Conservation (phyloP, 2,329 filamentous ascomycete species). For the Aureobasidium mangrovei region DNA sequence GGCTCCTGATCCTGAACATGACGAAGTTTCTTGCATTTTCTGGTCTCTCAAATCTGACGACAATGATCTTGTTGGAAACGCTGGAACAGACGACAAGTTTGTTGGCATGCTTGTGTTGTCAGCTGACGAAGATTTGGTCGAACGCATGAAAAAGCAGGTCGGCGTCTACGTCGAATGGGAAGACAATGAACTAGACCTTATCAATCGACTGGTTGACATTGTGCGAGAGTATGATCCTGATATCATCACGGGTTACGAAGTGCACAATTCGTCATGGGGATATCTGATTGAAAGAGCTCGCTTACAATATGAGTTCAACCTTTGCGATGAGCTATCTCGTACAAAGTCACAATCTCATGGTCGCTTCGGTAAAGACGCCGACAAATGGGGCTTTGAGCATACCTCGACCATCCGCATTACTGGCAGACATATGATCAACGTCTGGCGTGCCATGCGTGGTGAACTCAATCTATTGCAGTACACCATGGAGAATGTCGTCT, state of each 20-base stretch:
- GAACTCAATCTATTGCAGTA: constrained; percentile 89
- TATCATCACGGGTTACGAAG: constrained; percentile 88
- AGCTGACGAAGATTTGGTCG: constrained; percentile 43
- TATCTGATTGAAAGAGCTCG: constrained; percentile 87
- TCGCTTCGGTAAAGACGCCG: constrained; percentile 74
- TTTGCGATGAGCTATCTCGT: constrained; percentile 84
- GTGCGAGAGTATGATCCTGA: constrained; percentile 82
- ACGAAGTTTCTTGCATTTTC: constrained; percentile 80
- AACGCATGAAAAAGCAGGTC: constrained; percentile 52
- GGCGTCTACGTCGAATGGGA: constrained; percentile 64
- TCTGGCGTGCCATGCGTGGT: constrained; percentile 92
- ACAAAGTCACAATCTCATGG: constrained; percentile 78
- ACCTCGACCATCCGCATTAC: constrained; percentile 90
- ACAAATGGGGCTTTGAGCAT: constrained; percentile 89
- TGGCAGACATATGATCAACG: constrained; percentile 90
- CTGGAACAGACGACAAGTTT: constrained; percentile 40
- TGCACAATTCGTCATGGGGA: constrained; percentile 89
- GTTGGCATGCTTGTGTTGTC: constrained; percentile 63
- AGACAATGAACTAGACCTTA: constrained; percentile 69
- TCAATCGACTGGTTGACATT: constrained; percentile 78
- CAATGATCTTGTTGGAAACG: constrained; percentile 43
- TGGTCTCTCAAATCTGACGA: constrained; percentile 81
- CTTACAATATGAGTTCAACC: constrained; percentile 76
- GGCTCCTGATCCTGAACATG: constrained; percentile 80
- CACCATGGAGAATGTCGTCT: constrained; percentile 90